phyloP scores from a whole-genome alignment of 2,329 filamentous ascomycete genomes.

The Calonectria crousiana region DNA sequence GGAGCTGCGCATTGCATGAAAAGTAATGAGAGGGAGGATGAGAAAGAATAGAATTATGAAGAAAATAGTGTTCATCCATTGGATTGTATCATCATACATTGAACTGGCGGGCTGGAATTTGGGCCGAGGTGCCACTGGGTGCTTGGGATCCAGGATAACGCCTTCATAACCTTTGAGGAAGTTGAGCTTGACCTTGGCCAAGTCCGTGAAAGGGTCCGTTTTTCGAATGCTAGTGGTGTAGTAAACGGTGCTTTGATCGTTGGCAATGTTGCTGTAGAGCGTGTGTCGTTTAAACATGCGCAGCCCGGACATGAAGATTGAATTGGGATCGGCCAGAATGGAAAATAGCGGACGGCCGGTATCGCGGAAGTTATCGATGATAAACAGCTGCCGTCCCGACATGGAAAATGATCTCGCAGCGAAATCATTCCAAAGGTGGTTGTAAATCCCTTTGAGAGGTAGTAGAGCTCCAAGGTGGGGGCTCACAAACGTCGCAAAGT shows the following conservation, averaged over 20 bases:
- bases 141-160: conserved; percentile 77
- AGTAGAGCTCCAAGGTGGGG: conserved; percentile 84
- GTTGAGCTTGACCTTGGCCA: conserved; percentile 76
- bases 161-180: conserved; percentile 80
- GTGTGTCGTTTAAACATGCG: conserved; percentile 80
- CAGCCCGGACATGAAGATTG: conserved; percentile 87
- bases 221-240: conserved; percentile 86
- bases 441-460: conserved; percentile 74
- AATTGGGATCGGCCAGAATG: conserved; percentile 84
- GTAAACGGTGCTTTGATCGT: conserved; percentile 84
- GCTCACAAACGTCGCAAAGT: conserved; percentile 93
- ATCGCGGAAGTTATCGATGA: conserved; percentile 85
- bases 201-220: conserved; percentile 80
- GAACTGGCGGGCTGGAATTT: conserved; percentile 44
- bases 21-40: conserved; percentile 80
- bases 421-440: conserved; percentile 83
- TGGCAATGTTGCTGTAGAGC: conserved; percentile 88
- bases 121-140: conserved; percentile 68
- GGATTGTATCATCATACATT: conserved; percentile 47
- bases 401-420: conserved; percentile 84
- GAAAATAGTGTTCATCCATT: conserved; percentile 67
- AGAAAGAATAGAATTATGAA: conserved; percentile 77
- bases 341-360: conserved; percentile 85
- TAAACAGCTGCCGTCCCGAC: conserved; percentile 89
- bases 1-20: conserved; percentile 82